These are phyloP conservation scores for Triglochin maritima DNA, from an alignment of 106 monocot genomes.

Conservation along the genomic window DNA sequence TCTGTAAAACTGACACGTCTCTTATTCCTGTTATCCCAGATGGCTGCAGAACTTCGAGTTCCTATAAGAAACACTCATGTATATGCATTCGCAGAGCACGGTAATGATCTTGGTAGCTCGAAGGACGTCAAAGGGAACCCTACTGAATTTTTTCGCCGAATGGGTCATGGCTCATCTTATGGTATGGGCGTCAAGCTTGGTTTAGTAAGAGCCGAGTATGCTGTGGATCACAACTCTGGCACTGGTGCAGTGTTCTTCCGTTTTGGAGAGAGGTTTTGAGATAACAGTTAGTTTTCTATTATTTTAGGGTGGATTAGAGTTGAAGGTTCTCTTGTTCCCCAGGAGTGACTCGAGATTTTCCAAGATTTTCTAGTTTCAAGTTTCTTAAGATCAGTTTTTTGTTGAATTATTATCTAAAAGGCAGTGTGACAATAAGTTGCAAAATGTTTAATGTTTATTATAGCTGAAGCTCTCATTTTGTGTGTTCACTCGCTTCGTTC, in stretches of 20 bases:
- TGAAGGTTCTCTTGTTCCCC: no score
- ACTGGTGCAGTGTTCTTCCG: slow-evolving; percentile 79
- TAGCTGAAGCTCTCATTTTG: no score
- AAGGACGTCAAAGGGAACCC: slow-evolving; percentile 96
- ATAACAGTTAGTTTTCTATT: background rate
- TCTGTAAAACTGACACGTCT: background rate
- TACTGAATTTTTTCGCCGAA: slow-evolving; percentile 78
- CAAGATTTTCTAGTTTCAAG: no score
- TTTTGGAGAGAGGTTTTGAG: slow-evolving; percentile 89
- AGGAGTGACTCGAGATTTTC: no score
- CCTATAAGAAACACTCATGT: slow-evolving; percentile 64
- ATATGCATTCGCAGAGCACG: slow-evolving; percentile 85
- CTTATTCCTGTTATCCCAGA: slow-evolving; percentile 20
- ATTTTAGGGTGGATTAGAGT: background rate
- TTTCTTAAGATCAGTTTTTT: no score
- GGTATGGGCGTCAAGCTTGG: slow-evolving; percentile 85
- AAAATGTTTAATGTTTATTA: no score
- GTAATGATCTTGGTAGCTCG: slow-evolving; percentile 88
- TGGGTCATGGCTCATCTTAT: slow-evolving; percentile 83
- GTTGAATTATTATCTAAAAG: no score
- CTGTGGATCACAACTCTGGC: slow-evolving; percentile 86
- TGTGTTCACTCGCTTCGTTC: no score
- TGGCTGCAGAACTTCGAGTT: slow-evolving; percentile 73
- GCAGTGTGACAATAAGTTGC: no score
- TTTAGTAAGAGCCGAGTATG: slow-evolving; percentile 81